Evolutionary conservation across 2,329 filamentous ascomycete genomes (phyloP).

Genomic region (Clarireedia monteithiana): DNA sequence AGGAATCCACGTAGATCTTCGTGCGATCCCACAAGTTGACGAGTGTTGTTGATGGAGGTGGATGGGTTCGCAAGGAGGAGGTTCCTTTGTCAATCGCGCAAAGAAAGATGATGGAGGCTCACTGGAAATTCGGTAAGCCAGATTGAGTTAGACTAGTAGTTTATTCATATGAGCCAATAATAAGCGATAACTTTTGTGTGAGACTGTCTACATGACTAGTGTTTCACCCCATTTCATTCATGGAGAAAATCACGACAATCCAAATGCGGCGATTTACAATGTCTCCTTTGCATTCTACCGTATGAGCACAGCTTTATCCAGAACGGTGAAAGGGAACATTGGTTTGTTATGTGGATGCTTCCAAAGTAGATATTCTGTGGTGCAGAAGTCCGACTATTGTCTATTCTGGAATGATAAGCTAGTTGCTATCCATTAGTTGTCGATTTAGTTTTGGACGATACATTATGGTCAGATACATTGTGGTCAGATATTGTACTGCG

Average conservation of each 20-base stretch:
- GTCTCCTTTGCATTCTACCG: too few relatives aligned
- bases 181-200: not conserved
- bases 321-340: too few relatives aligned
- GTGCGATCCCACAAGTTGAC: constrained; percentile 27
- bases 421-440: too few relatives aligned
- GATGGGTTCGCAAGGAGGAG: constrained; percentile 6
- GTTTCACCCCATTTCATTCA: not conserved
- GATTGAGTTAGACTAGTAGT: not conserved
- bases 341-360: too few relatives aligned
- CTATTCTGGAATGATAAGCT: too few relatives aligned
- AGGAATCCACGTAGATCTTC: constrained; percentile 28
- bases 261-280: not conserved
- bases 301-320: too few relatives aligned
- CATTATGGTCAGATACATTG: too few relatives aligned
- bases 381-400: too few relatives aligned
- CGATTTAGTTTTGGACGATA: too few relatives aligned
- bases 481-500: too few relatives aligned
- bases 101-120: constrained; percentile 9
- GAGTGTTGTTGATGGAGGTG: constrained; percentile 13
- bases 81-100: constrained; percentile 9
- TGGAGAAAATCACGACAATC: not conserved
- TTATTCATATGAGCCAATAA: not conserved
- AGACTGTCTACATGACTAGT: not conserved
- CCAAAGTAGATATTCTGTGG: too few relatives aligned
- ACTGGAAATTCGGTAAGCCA: not conserved